A percentile compares a stretch with the other conserved stretches of the same genome.
Evolutionary conservation across 257 asterid species (phyloP).

Genomic region (Primulina tabacum): DNA sequence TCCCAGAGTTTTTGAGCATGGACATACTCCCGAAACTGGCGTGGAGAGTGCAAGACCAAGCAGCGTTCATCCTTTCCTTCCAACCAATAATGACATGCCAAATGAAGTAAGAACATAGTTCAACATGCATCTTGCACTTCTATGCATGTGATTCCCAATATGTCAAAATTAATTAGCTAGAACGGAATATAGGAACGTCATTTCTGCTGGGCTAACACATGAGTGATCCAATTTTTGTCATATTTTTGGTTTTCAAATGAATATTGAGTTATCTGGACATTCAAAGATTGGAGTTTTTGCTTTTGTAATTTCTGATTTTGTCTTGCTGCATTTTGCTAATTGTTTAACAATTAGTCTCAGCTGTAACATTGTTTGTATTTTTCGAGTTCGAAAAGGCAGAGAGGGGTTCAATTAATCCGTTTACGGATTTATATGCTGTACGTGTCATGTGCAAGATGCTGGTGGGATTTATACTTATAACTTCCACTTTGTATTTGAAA

Average conservation of each 20-base stretch:
- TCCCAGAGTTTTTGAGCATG: slow-evolving; percentile 45
- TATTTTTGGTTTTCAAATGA: slow-evolving; percentile 3
- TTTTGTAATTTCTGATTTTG: background rate
- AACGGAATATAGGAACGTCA: background rate
- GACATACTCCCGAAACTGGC: slow-evolving; percentile 31
- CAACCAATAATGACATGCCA: slow-evolving; percentile 36
- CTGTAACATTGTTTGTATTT: background rate
- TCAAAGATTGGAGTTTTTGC: background rate
- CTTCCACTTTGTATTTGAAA: background rate
- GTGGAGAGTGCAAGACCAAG: slow-evolving; percentile 39
- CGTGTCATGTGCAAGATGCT: background rate
- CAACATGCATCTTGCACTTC: slow-evolving; percentile 18
- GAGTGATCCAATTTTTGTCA: background rate
- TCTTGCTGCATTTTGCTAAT: background rate
- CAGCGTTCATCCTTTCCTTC: slow-evolving; percentile 52
- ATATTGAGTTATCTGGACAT: background rate
- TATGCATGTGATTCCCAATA: background rate
- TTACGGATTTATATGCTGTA: background rate
- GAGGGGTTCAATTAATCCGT: background rate
- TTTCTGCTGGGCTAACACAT: background rate
- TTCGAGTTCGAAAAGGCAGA: background rate
- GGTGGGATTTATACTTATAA: background rate
- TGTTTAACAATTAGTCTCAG: background rate
- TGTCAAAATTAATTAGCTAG: background rate
- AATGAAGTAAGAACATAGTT: slow-evolving; percentile 51